Evolutionary conservation across 2,329 filamentous ascomycete species (phyloP), one percentile per base, ranked within the genome.

Genomic region (Sarocladium kiliense): DNA sequence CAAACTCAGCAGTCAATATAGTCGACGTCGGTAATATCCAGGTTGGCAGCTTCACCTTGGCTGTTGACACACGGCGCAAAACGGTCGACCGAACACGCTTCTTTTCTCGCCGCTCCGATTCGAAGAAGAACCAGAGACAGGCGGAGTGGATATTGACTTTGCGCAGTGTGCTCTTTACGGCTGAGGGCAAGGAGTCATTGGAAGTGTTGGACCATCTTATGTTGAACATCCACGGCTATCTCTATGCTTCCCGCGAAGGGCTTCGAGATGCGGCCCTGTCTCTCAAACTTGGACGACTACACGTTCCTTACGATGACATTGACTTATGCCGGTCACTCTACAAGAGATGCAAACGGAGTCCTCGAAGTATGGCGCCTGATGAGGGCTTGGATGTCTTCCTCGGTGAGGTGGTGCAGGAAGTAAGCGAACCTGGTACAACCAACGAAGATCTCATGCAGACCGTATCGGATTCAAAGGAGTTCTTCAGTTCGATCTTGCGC

Each of bases 61-160:
- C 90, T 4, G 89, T 99, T 54, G 93, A 99, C 67, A 97, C 94
- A 6, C 80, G 95, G 62, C 86, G 85, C 58, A 95, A 96, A 72
- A 93, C 92, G 71, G 90, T 96, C 27, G 92, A 97, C 66, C 84
- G 91, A 55, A 91, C 90, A 57, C 88, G 91, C 44, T 86, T 96
- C 64, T 96, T 96, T 71, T 87, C 92, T 62, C 89, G 91, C 65
- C 81, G 87, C 70, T 85, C 85, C 65, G 69, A 70, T 30, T 71
- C 69, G 14, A 65, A 84, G 51, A 85, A 88, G 62, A 79, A 70
- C 54, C 79, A 73, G 44, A 67, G 82, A 47, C 91, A 94, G 37
- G 93, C 92, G 1, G 95, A 99, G 75, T 99, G 95, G 93, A 93
- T 95, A 60, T 80, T 96, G 63, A 88, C 88, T 7, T 72, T 93